These are phyloP conservation scores for Leccinum broughii DNA, from an alignment of 768 basidiomycete genomes.

Conservation along the genomic window DNA sequence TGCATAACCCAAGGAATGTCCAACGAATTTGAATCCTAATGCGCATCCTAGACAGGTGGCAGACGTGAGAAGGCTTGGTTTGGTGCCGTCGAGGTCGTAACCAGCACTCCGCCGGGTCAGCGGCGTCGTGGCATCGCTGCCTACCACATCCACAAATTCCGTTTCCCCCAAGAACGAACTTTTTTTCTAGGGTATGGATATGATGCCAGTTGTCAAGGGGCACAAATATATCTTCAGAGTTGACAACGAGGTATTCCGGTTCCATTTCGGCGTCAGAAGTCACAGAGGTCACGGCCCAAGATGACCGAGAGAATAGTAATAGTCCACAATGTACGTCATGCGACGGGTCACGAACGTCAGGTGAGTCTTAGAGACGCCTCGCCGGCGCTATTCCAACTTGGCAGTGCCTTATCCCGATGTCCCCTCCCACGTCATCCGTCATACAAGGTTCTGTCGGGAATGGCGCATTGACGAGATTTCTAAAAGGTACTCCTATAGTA, in stretches of 20 bases:
- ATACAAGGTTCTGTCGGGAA: conserved; percentile 1
- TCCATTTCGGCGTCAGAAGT: not conserved
- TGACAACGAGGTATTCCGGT: not conserved
- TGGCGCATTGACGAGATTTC: not conserved
- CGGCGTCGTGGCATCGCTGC: too few relatives aligned
- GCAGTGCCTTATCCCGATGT: not conserved
- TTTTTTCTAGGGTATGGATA: not conserved
- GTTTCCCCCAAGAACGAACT: too few relatives aligned
- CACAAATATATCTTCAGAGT: not conserved
- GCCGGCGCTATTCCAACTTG: too few relatives aligned
- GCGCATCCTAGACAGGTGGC: not conserved
- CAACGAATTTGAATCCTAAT: not conserved
- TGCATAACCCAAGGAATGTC: not conserved
- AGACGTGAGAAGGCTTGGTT: not conserved
- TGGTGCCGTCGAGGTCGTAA: not conserved
- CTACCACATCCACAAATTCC: too few relatives aligned
- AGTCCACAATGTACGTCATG: not conserved
- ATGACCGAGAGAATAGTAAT: not conserved
- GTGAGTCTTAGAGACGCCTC: too few relatives aligned
- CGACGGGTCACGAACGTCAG: not conserved
- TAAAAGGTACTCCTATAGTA: not conserved
- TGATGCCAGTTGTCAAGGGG: conserved; percentile 3
- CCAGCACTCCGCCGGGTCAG: not conserved
- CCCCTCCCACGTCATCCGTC: not conserved
- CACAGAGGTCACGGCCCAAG: not conserved